Evolutionary conservation across 306 rosid genomes (phyloP).

Genomic region (Cotoneaster glaucophyllus): DNA sequence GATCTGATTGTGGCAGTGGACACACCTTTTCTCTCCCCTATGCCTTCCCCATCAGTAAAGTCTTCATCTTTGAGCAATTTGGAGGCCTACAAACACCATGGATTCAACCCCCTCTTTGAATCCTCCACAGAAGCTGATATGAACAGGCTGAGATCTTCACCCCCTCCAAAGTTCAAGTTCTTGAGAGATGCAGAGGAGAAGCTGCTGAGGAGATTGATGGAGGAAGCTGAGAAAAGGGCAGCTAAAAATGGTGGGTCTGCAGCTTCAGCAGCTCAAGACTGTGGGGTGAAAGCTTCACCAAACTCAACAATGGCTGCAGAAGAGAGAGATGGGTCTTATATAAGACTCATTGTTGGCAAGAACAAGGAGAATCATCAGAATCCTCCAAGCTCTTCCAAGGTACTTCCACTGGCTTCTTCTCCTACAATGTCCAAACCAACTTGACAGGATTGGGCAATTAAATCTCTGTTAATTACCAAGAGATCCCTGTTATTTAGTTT

Average conservation of each 20-base stretch:
- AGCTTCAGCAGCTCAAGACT: neutral
- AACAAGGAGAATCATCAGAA: slow-evolving; percentile 34
- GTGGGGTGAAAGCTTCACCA: slow-evolving; percentile 14
- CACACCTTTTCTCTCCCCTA: slow-evolving; percentile 40
- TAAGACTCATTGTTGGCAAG: slow-evolving; percentile 24
- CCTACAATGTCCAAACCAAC: slow-evolving; percentile 44
- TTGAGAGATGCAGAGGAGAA: slow-evolving; percentile 90
- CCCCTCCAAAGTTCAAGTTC: slow-evolving; percentile 83
- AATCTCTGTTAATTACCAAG: slow-evolving; percentile 17
- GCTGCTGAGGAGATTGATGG: slow-evolving; percentile 49
- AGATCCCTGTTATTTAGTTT: slow-evolving; percentile 23
- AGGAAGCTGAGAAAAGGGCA: slow-evolving; percentile 52
- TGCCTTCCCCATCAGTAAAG: slow-evolving; percentile 54
- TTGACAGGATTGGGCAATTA: slow-evolving; percentile 38
- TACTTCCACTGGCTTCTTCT: slow-evolving; percentile 77
- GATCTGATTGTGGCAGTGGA: slow-evolving; percentile 47
- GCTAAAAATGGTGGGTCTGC: slow-evolving; percentile 19
- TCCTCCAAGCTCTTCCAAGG: slow-evolving; percentile 70
- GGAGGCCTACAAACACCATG: slow-evolving; percentile 50
- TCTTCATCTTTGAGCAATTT: slow-evolving; percentile 37
- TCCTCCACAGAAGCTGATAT: slow-evolving; percentile 45
- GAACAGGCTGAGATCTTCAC: slow-evolving; percentile 59
- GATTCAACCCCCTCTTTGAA: slow-evolving; percentile 87
- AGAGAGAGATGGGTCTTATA: slow-evolving; percentile 31
- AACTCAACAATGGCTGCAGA: slow-evolving; percentile 14